phyloP scores from a whole-genome alignment of 2,329 filamentous ascomycete genomes.

The Anthostomella pinea region DNA sequence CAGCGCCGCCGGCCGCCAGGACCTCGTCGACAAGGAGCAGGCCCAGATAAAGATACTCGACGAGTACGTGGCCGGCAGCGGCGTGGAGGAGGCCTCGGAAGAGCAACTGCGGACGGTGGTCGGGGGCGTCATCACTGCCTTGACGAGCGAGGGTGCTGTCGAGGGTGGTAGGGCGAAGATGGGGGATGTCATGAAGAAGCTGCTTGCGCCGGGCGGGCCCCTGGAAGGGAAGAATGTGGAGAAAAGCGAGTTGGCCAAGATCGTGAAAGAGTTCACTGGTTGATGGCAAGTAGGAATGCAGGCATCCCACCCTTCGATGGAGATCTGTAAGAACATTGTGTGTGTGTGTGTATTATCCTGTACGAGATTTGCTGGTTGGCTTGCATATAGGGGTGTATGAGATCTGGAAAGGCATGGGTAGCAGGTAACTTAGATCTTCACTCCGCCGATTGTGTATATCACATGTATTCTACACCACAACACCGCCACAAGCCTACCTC shows the following conservation, averaged over 20 bases:
- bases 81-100: conserved; percentile 55
- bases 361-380: too few relatives aligned
- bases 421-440: too few relatives aligned
- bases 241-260: conserved; percentile 55
- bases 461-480: too few relatives aligned
- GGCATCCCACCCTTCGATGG: too few relatives aligned
- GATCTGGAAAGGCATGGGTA: too few relatives aligned
- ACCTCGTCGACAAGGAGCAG: conserved; percentile 69
- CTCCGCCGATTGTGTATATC: too few relatives aligned
- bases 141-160: conserved; percentile 48
- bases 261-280: conserved; percentile 52
- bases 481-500: too few relatives aligned
- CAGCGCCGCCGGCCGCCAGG: conserved; percentile 58
- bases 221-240: conserved; percentile 65
- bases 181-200: conserved; percentile 62
- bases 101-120: conserved; percentile 58
- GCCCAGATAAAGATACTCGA: conserved; percentile 62
- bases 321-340: too few relatives aligned
- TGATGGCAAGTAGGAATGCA: too few relatives aligned
- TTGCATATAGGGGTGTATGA: too few relatives aligned
- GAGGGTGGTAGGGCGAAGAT: conserved; percentile 44
- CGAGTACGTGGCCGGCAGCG: conserved; percentile 60
- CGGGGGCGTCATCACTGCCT: conserved; percentile 46
- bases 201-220: conserved; percentile 48
- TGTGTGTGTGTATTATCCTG: too few relatives aligned